Evolutionary conservation across 768 basidiomycete species (phyloP).

Genomic region (Tubosaeta sp.): DNA sequence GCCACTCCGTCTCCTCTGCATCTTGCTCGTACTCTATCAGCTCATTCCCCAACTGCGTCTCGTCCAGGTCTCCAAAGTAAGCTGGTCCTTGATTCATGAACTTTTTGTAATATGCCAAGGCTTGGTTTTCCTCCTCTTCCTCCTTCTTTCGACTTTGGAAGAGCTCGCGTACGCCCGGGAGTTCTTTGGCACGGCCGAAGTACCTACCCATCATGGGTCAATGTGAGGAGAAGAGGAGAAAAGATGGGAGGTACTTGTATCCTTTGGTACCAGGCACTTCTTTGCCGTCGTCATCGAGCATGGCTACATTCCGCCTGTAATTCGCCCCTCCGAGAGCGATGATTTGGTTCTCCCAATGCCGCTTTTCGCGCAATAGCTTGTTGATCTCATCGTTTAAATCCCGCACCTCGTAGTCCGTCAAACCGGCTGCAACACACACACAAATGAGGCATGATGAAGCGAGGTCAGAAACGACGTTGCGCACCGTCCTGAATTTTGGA

Average conservation of each 20-base stretch:
- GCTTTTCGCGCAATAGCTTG: conserved; percentile 88
- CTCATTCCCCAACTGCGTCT: conserved; percentile 49
- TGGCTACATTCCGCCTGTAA: conserved; percentile 88
- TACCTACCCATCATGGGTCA: conserved; percentile 51
- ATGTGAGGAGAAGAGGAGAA: not conserved
- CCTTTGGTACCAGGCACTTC: conserved; percentile 96
- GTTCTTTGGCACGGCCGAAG: conserved; percentile 93
- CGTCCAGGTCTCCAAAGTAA: conserved; percentile 92
- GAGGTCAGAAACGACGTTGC: conserved; percentile 23
- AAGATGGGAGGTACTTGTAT: conserved; percentile 69
- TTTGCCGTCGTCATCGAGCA: conserved; percentile 92
- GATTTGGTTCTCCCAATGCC: conserved; percentile 98
- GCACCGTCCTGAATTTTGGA: conserved; percentile 95
- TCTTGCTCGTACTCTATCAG: conserved; percentile 67
- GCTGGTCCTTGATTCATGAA: conserved; percentile 83
- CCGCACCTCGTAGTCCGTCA: conserved; percentile 93
- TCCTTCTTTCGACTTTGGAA: conserved; percentile 84
- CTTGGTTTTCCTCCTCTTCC: conserved; percentile 83
- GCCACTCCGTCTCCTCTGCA: conserved; percentile 74
- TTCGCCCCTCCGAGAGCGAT: conserved; percentile 95
- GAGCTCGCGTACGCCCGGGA: conserved; percentile 94
- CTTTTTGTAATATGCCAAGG: conserved; percentile 74
- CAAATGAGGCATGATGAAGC: not conserved
- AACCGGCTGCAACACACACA: conserved; percentile 53
- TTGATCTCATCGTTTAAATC: conserved; percentile 99